phyloP scores from a whole-genome alignment of 2,329 filamentous ascomycete species.

The Diaporthe humulicola region DNA sequence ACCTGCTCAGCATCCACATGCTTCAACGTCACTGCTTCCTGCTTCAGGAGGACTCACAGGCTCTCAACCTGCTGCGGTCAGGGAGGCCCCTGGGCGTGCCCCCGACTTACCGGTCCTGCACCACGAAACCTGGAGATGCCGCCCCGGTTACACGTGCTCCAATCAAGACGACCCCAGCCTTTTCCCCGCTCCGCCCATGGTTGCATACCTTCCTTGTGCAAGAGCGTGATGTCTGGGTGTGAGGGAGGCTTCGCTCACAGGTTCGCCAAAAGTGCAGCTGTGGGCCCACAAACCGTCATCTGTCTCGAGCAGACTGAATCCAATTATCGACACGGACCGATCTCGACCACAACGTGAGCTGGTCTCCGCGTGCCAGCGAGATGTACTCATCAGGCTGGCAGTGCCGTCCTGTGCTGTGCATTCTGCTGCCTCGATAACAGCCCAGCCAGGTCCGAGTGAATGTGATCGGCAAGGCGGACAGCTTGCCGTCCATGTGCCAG shows the following conservation, averaged over 20 bases:
- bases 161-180: slow-evolving; percentile 30
- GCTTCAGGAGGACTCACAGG: background rate
- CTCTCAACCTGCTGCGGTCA: slow-evolving; percentile 7
- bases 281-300: background rate
- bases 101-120: slow-evolving; percentile 32
- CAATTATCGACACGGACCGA: background rate
- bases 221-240: slow-evolving; percentile 29
- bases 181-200: slow-evolving; percentile 38
- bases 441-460: background rate
- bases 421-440: background rate
- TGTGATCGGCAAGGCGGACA: slow-evolving; percentile 31
- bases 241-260: slow-evolving; percentile 15
- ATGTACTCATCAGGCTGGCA: background rate
- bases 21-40: slow-evolving; percentile 11
- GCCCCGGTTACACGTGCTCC: slow-evolving; percentile 34
- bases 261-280: background rate
- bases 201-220: slow-evolving; percentile 22
- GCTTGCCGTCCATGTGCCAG: slow-evolving; percentile 27
- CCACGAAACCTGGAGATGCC: slow-evolving; percentile 28
- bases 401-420: background rate
- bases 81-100: background rate
- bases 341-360: background rate
- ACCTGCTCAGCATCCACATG: slow-evolving; percentile 23
- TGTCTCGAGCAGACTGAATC: background rate
- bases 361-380: slow-evolving; percentile 1